These are phyloP conservation scores for Tetrastigma voinierianum DNA, from an alignment of 164 flowering plant genomes.

Conservation along the genomic window DNA sequence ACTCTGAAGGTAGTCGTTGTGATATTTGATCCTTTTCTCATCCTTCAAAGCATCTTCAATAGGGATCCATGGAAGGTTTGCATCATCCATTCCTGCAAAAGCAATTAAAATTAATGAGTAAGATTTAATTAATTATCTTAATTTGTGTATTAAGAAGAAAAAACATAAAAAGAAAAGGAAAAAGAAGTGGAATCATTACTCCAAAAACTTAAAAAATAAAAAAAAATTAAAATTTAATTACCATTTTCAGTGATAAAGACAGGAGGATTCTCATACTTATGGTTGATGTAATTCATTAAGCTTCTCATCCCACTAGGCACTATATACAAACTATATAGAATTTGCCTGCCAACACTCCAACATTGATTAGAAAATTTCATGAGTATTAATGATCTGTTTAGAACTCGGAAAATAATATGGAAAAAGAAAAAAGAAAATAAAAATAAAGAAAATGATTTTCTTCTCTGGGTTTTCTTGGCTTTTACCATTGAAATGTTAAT, in stretches of 20 bases:
- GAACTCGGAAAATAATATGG: too few relatives aligned
- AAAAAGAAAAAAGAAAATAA: too few relatives aligned
- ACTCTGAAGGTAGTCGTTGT: slow-evolving; percentile 70
- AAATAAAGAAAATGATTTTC: too few relatives aligned
- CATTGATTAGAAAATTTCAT: not conserved
- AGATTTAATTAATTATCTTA: not conserved
- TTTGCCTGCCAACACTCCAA: slow-evolving; percentile 63
- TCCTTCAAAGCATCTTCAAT: slow-evolving; percentile 73
- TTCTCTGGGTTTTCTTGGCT: too few relatives aligned
- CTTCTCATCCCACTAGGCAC: slow-evolving; percentile 83
- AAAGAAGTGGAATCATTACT: not conserved
- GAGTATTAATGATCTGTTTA: too few relatives aligned
- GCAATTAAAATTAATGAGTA: not conserved
- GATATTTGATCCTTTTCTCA: slow-evolving; percentile 81
- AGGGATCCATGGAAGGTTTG: slow-evolving; percentile 52
- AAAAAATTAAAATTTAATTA: too few relatives aligned
- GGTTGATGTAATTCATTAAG: slow-evolving; percentile 82
- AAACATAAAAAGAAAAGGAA: too few relatives aligned
- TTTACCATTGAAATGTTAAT: too few relatives aligned
- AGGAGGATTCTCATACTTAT: slow-evolving; percentile 75
- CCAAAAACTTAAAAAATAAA: too few relatives aligned
- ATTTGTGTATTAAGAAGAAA: not conserved
- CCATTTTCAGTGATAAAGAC: slow-evolving; percentile 92
- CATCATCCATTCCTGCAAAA: slow-evolving; percentile 91
- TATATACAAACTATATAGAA: slow-evolving; percentile 84